Conservation (phyloP, 257 asterid species). For the Solanum corneliomulleri region DNA sequence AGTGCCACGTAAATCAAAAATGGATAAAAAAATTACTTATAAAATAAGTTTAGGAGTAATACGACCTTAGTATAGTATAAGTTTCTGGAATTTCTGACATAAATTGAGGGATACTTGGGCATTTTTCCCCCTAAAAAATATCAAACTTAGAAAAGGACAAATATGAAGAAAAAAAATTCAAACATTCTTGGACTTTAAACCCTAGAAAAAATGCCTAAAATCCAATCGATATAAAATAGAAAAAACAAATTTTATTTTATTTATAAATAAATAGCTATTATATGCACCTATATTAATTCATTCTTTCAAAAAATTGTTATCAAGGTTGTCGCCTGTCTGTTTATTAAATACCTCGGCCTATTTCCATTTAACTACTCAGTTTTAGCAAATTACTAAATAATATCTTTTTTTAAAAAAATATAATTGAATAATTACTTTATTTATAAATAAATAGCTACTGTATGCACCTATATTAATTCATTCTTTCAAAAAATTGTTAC, state of each 20-base stretch:
- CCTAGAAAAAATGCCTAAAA: too few relatives aligned
- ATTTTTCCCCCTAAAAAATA: not conserved
- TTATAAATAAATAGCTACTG: not conserved
- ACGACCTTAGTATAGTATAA: too few relatives aligned
- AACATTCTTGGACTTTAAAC: not conserved
- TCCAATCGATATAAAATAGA: too few relatives aligned
- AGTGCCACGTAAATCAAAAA: rapidly evolving
- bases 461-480: not conserved
- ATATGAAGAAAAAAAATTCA: too few relatives aligned
- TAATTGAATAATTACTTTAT: too few relatives aligned
- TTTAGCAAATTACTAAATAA: not conserved
- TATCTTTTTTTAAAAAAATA: too few relatives aligned
- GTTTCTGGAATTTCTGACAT: too few relatives aligned
- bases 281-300: not conserved
- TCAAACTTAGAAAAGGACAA: not conserved
- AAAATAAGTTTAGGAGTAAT: too few relatives aligned
- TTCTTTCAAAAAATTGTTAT: not conserved
- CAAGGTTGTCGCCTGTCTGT: not conserved
- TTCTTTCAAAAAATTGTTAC: not conserved
- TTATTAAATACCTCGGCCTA: not conserved
- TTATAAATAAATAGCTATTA: not conserved
- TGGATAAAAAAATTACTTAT: too few relatives aligned
- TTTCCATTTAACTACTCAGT: not conserved
- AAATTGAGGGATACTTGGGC: too few relatives aligned
- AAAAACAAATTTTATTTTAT: too few relatives aligned